Evolutionary conservation across 352 stramenopile genomes (phyloP), one percentile per base, ranked within the genome.

Genomic region (Aphanomyces stellatus): DNA sequence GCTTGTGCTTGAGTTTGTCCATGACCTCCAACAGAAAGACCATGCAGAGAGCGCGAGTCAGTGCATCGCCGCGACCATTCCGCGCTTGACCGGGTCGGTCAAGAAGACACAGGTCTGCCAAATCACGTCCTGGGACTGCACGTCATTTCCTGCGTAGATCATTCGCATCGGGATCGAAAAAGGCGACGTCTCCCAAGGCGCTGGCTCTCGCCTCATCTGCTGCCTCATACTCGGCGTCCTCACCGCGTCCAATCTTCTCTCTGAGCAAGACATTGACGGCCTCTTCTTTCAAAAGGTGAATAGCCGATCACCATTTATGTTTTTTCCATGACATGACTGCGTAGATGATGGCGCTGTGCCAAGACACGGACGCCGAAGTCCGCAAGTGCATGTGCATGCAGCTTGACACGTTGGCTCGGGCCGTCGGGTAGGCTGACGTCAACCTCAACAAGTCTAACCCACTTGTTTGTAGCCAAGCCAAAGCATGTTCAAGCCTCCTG

Each of bases 301-400:
- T 30, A 25, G 24, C 27, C 22, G 40, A 5, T 35, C 62, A 37
- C 15, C 48, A 56, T 37, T 7, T 25, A 10, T 43, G 19, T 7
- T 27, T 4, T 35, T 13, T 6, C 4, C 11, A 6, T 15, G 6
- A 13, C 5, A 59, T 5, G 51, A 60, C 24, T 25, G 8, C 6
- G 5, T 74, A 93, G 82, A 93, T 91, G 85, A 90, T 93, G 78
- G 79, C 76, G 0, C 64, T 93, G 30, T 93, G 85, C 48, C 85
- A 93, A 76, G 85, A 93, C 49, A 93, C 85, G 3, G 85, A 93
- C 46, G 80, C 82, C 11, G 85, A 93, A 72, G 81, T 93, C 28
- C 82, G 85, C 27, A 85, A 74, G 62, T 91, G 79, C 64, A 93
- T 93, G 85, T 91, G 85, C 53, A 80, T 93, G 59, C 85, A 93